Base-by-base conservation (phyloP, 163 green algal species). In the Trebouxia gelatinosa region DNA sequence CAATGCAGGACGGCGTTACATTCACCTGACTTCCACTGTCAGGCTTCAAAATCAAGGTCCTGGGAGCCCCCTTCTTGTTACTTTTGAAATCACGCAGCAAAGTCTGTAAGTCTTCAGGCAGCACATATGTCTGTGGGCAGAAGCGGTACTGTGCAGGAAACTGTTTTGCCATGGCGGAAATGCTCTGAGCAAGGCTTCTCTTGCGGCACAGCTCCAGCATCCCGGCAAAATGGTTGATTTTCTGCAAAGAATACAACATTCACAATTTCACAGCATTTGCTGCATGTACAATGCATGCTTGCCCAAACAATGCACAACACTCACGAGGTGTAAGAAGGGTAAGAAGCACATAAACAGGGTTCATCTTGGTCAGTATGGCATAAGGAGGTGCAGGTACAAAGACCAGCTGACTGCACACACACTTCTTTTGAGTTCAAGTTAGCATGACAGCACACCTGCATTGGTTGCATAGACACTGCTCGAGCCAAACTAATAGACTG, bases 161-260 rank as follows among this genome's bases (percentile, higher is more conserved):
- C 23, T 83, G 58, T 50, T 81, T 57, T 11, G 38, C 46, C 82
- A 89, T 85, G 23, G 61, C 72, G 66, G 64, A 50, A 38, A 96
- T 74, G 75, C 90, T 90, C 37, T 81, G 78, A 0, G 89, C 87
- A 83, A 96, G 92, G 26, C 64, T 66, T 38, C 87, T 88, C 86
- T 96, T 96, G 48, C 91, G 87, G 74, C 88, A 94, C 1, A 96
- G 83, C 81, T 94, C 90, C 40, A 96, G 80, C 91, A 96, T 96
- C 74, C 91, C 91, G 40, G 79, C 85, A 80, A 95, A 95, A 80
- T 95, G 90, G 76, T 95, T 95, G 78, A 95, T 92, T 57, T 91
- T 92, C 88, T 94, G 87, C 80, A 89, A 79, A 28, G n/a, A n/a
- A n/a, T n/a, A n/a, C n/a, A n/a, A n/a, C n/a, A n/a, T n/a, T n/a